Base-by-base conservation (phyloP, 306 rosid genomes). In the Citrullus mucosospermus region DNA sequence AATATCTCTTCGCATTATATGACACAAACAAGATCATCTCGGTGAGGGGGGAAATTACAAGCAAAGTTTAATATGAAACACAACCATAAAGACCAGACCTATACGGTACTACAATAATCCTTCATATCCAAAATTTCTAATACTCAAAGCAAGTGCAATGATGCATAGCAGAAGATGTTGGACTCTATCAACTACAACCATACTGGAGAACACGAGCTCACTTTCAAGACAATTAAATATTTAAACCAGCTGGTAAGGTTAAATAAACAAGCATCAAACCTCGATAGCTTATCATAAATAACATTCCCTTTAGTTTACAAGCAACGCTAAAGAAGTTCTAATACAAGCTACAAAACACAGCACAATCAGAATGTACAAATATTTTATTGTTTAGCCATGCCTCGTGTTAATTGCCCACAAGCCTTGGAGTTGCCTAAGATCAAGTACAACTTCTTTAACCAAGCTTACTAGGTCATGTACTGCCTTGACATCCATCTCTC, bases 401-500 rank as follows among this genome's bases (percentile, higher is more conserved):
- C 59, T 17, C 30, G 20, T 44, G 22, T 20, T 15, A 61, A 43
- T 16, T 30, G 6, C 43, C 14, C 32, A 61, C 8, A 28, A 61
- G 18, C 30, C 36, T 78, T 13, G 46, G 20, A 50, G 17, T 22
- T 46, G 57, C 46, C 46, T 60, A 28, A 50, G 28, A 38, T 43
- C 60, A 61, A 62, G 41, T 1, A 68, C 22, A 44, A 43, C 39
- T 15, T 62, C 30, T 16, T 50, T 44, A 68, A 39, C 76, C 78
- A 87, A 55, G 83, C 84, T 90, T 87, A 71, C 58, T 71, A 71
- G 7, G 92, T 81, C 32, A 65, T 74, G 76, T 81, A 88, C 66
- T 80, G 88, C 85, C 97, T 88, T 51, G 83, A 80, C 18, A 82
- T 66, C 98, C 97, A 95, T 87, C 91, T 89, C 18, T 89, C 88